Base-by-base conservation (phyloP, 441 rosid genomes). In the Populus hybrid region DNA sequence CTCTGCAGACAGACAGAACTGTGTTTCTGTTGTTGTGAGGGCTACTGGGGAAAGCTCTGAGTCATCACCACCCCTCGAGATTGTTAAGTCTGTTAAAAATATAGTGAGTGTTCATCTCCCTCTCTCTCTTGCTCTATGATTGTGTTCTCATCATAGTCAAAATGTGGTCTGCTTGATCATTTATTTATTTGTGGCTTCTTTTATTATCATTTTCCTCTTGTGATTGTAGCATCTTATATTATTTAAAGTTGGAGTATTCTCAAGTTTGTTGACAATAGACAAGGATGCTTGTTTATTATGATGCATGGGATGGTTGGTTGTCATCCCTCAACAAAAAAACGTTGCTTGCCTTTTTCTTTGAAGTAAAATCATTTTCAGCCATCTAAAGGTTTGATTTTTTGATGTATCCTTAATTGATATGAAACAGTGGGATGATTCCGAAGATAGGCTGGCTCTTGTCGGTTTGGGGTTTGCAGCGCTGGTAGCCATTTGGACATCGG, bases 401-500 rank as follows among this genome's bases (percentile, higher is more conserved):
- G 18, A 74, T 70, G 4, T 74, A 16, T 66, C 65, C 23, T 77
- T 77, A 21, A 67, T 76, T 84, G 76, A 35, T 74, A 18, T 74
- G 57, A 61, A 78, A 79, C 88, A 92, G 99, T 93, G 99, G 98
- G 89, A 87, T 77, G 85, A 81, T 0, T 75, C 98, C 70, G 98
- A 95, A 91, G 98, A 93, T 80, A 88, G 94, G 65, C 26, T 93
- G 75, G 98, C 87, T 75, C 83, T 93, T 70, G 73, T 89, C 38
- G 99, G 98, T 75, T 85, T 95, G 81, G 89, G 97, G 10, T 93
- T 93, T 86, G 90, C 97, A 40, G 90, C 85, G 9, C 72, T 92
- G 68, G 93, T 84, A 20, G 92, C 88, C 73, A 11, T 95, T n/a
- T 95, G 99, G 99, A 86, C 95, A 34, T 91, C 99, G 34, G 12